A percentile compares a stretch with the other conserved stretches of the same genome.
These are phyloP conservation scores for Cercophora samala DNA, from an alignment of 495 filamentous ascomycete species.

Conservation along the genomic window DNA sequence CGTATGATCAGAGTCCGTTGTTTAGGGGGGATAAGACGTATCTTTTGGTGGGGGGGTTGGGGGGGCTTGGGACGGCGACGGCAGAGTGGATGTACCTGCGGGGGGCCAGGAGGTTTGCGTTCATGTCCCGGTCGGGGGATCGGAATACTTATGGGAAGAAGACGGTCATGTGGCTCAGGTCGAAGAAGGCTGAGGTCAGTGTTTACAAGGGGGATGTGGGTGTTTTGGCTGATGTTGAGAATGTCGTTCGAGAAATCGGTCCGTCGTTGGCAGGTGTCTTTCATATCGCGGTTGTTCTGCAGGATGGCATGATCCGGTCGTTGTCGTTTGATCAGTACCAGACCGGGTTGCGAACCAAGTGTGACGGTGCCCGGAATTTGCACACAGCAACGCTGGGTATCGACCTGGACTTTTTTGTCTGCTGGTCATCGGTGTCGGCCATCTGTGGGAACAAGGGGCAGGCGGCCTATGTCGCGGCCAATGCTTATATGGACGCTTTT, in stretches of 20 bases:
- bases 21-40: conserved; percentile 30
- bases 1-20: too few relatives aligned
- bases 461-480: conserved; percentile 53
- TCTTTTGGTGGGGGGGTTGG: conserved; percentile 44
- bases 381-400: conserved; percentile 37
- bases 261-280: neutral
- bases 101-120: conserved; percentile 7
- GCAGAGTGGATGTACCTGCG: conserved; percentile 31
- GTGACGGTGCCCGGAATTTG: conserved; percentile 42
- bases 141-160: neutral
- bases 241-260: neutral
- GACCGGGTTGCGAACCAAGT: conserved; percentile 31
- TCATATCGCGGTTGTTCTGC: conserved; percentile 10
- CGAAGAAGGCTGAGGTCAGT: neutral
- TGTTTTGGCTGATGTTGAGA: conserved; percentile 10
- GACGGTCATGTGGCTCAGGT: conserved; percentile 3
- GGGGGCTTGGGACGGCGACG: conserved; percentile 42
- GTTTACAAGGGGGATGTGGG: too few relatives aligned
- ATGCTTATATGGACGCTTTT: conserved; percentile 45
- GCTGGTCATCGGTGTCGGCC: conserved; percentile 50
- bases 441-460: conserved; percentile 50
- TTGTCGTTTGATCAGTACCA: neutral
- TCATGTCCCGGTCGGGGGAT: conserved; percentile 5
- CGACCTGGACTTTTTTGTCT: conserved; percentile 54
- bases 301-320: conserved; percentile 9